These are phyloP conservation scores for Filobasidium floriforme DNA, from an alignment of 768 basidiomycete genomes.

Conservation along the genomic window DNA sequence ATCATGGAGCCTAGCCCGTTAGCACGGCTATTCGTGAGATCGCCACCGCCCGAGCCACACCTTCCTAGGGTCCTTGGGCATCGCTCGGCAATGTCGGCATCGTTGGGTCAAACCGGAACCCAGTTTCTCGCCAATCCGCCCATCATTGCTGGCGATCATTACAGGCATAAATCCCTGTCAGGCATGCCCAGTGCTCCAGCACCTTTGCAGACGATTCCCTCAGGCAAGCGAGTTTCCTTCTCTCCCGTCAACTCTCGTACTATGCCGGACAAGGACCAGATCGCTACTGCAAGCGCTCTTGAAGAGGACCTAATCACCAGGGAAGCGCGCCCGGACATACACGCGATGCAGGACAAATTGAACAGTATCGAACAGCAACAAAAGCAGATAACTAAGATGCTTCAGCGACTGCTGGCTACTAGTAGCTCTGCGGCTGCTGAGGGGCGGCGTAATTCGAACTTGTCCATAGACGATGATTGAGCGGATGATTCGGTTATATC, in stretches of 20 bases:
- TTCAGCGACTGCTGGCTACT: neutral
- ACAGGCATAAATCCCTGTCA: neutral
- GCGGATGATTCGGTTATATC: neutral
- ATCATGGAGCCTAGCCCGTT: conserved; percentile 42
- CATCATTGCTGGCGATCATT: neutral
- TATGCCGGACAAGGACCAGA: neutral
- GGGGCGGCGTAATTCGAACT: neutral
- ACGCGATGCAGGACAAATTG: neutral
- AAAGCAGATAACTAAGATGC: neutral
- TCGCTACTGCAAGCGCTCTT: conserved; percentile 2
- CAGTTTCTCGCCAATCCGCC: too few species aligned
- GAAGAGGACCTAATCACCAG: neutral
- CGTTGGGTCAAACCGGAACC: neutral
- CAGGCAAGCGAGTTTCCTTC: conserved; percentile 8
- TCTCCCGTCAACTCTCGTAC: neutral
- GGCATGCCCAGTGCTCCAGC: neutral
- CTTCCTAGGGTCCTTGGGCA: conserved; percentile 7
- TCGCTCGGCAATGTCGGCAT: neutral
- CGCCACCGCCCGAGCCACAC: conserved; percentile 22
- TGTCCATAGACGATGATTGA: neutral
- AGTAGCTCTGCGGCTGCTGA: conserved; percentile 3
- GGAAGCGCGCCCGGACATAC: neutral
- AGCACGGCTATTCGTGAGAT: conserved; percentile 37
- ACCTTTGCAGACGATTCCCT: neutral
- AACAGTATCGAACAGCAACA: conserved; percentile 3